Evolutionary conservation across 2,329 filamentous ascomycete genomes (phyloP).

Genomic region (Aureobasidium uvarum): DNA sequence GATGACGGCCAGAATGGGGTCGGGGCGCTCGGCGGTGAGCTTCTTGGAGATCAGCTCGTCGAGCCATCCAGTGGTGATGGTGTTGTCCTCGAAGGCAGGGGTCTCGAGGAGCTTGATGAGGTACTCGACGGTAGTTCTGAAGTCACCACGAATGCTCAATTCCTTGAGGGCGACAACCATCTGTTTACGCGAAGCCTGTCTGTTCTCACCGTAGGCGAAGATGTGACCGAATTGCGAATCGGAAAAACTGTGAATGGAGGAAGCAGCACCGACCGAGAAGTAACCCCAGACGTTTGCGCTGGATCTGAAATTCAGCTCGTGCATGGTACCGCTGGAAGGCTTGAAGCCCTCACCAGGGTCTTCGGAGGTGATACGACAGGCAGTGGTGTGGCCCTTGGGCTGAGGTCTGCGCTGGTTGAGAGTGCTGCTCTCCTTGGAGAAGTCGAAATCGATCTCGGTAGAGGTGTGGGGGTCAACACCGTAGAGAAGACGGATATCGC

Average conservation of each 20-base stretch:
- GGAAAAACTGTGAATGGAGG: constrained; percentile 98
- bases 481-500: constrained; percentile 93
- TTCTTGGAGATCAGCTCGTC: constrained; percentile 99
- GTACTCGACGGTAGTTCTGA: constrained; percentile 97
- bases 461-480: constrained; percentile 86
- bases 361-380: constrained; percentile 98
- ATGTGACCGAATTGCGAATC: constrained; percentile 99
- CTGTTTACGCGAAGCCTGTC: constrained; percentile 93
- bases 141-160: constrained; percentile 98
- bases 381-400: constrained; percentile 95
- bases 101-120: constrained; percentile 98
- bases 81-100: constrained; percentile 97
- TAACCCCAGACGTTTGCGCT: constrained; percentile 99
- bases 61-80: constrained; percentile 97
- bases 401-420: constrained; percentile 84
- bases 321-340: constrained; percentile 97
- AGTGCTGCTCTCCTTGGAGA: constrained; percentile 78
- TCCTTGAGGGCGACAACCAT: constrained; percentile 99
- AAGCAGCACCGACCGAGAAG: constrained; percentile 95
- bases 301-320: constrained; percentile 97
- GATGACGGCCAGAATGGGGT: constrained; percentile 89
- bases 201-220: constrained; percentile 97
- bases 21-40: constrained; percentile 91
- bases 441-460: constrained; percentile 93
- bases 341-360: constrained; percentile 99